These are phyloP conservation scores for Phyllostachys edulis DNA, from an alignment of 176 grass and related monocot species.

Conservation along the genomic window DNA sequence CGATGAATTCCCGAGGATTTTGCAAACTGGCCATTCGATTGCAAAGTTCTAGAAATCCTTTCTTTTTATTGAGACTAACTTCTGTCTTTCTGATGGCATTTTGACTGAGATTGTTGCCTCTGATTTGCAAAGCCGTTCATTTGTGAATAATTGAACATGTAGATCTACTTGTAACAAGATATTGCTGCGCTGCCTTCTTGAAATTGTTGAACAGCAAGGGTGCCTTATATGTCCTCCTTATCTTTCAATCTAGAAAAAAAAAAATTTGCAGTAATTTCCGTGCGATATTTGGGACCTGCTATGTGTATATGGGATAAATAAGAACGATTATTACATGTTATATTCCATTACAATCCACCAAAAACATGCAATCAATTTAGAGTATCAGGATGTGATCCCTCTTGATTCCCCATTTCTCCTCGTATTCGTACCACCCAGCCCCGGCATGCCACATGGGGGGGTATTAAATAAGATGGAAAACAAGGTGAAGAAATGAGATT, in stretches of 20 bases:
- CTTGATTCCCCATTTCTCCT: not conserved
- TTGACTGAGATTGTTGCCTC: no score
- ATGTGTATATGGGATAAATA: not conserved
- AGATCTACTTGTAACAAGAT: not conserved
- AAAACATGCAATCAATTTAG: not conserved
- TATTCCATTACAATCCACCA: not conserved
- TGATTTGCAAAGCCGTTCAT: not conserved
- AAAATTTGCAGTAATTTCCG: not conserved
- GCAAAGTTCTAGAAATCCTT: not conserved
- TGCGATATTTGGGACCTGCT: not conserved
- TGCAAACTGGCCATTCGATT: no score
- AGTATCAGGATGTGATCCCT: not conserved
- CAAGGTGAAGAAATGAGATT: not conserved
- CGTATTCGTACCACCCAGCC: no score
- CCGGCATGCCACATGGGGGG: conserved; percentile 7
- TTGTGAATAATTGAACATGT: not conserved
- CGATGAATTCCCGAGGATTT: no score
- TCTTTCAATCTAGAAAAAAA: not conserved
- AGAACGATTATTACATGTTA: no score
- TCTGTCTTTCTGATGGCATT: not conserved
- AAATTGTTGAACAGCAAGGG: not conserved
- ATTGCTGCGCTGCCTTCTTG: not conserved
- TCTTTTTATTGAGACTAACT: no score
- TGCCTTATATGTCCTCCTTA: not conserved
- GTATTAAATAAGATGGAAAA: conserved; percentile 6